phyloP scores from a whole-genome alignment of 805 yeast genomes.

The Lachancea sp. region DNA sequence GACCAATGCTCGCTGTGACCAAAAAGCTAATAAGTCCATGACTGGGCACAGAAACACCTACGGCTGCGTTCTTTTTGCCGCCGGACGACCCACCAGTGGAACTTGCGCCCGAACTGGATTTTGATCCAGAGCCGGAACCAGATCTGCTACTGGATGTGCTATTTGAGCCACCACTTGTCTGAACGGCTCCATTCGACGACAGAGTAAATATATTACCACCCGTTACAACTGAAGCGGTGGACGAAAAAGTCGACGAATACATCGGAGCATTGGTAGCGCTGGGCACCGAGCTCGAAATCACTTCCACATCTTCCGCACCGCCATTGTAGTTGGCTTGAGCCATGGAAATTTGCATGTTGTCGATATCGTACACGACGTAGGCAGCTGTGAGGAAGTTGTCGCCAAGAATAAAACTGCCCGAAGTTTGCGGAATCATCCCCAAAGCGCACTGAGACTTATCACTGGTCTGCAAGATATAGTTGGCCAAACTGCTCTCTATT shows the following conservation, averaged over 20 bases:
- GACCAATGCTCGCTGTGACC: background rate
- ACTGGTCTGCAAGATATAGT: conserved; percentile 25
- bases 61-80: conserved; percentile 1
- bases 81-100: conserved; percentile 2
- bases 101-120: conserved; percentile 5
- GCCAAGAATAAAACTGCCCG: conserved; percentile 40
- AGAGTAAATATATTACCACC: conserved; percentile 28
- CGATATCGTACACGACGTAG: conserved; percentile 60
- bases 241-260: conserved; percentile 41
- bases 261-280: conserved; percentile 43
- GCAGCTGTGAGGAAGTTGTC: conserved; percentile 53
- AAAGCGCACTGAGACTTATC: conserved; percentile 36
- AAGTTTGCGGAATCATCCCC: conserved; percentile 33
- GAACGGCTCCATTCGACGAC: background rate
- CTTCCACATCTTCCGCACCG: conserved; percentile 18
- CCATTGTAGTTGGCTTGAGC: conserved; percentile 39
- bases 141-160: conserved; percentile 5
- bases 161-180: conserved; percentile 1
- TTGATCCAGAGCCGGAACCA: conserved; percentile 4
- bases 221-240: conserved; percentile 18
- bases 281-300: conserved; percentile 35
- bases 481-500: conserved; percentile 43
- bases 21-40: background rate
- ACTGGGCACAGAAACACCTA: background rate
- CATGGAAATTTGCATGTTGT: conserved; percentile 48